Conservation (phyloP, 192 early-diverging fungal genomes). For the Rhizophagus prolifer region DNA sequence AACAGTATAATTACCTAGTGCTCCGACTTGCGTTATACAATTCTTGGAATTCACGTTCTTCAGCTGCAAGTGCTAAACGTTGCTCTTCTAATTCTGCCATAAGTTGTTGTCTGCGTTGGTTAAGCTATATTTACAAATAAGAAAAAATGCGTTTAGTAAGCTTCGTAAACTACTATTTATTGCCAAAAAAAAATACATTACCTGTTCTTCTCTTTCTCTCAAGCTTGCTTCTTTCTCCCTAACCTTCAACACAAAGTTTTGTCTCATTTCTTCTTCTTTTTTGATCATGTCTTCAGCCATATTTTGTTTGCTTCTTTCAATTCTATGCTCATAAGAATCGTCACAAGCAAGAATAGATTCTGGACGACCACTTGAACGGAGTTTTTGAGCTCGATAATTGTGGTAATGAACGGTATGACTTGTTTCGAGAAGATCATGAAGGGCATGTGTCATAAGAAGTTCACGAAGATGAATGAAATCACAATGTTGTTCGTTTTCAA, state of each 20-base stretch:
- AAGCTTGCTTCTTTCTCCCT: constrained; percentile 48
- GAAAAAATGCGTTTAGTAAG: background rate
- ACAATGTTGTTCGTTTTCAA: constrained; percentile 75
- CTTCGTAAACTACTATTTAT: background rate
- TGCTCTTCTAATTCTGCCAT: constrained; percentile 34
- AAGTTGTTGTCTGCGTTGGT: constrained; percentile 29
- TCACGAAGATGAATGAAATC: constrained; percentile 75
- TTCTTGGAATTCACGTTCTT: constrained; percentile 33
- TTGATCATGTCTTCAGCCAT: constrained; percentile 70
- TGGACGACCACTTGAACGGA: constrained; percentile 71
- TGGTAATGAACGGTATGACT: constrained; percentile 80
- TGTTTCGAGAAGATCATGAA: constrained; percentile 81
- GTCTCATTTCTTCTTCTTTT: constrained; percentile 73
- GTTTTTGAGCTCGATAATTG: constrained; percentile 59
- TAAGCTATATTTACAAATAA: constrained; percentile 8
- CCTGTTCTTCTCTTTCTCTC: constrained; percentile 45
- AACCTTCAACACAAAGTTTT: constrained; percentile 51
- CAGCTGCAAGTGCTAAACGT: constrained; percentile 25
- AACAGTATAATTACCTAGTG: constrained; percentile 11
- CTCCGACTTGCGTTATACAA: constrained; percentile 16
- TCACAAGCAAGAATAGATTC: constrained; percentile 80
- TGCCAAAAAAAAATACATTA: constrained; percentile 26
- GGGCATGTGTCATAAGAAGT: constrained; percentile 62
- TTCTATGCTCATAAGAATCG: constrained; percentile 71
- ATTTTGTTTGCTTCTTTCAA: constrained; percentile 61